Conservation (phyloP, 257 asterid genomes). For the Thymus mandschuricus region DNA sequence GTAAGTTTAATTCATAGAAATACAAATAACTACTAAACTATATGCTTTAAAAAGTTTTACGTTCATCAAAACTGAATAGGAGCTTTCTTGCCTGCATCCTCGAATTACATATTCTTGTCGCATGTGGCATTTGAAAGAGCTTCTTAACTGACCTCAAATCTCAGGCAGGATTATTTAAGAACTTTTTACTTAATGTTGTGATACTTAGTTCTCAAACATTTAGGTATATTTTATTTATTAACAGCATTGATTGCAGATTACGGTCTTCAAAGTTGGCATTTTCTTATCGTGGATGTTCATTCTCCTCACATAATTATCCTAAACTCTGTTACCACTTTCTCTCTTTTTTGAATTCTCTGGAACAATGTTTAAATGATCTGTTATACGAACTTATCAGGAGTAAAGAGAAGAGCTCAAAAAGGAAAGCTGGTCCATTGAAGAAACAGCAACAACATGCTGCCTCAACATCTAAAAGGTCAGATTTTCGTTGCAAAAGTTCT, state of each 20-base stretch:
- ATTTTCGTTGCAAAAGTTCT: conserved; percentile 20
- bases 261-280: not conserved
- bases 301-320: not conserved
- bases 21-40: not conserved
- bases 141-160: not conserved
- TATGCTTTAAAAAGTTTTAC: not conserved
- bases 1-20: conserved; percentile 44
- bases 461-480: conserved; percentile 46
- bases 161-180: not conserved
- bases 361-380: not conserved
- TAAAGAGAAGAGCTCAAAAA: conserved; percentile 36
- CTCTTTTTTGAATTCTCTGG: not conserved
- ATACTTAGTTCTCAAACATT: not conserved
- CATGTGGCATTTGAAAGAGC: not conserved
- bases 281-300: conserved; percentile 5
- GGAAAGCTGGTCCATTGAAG: conserved; percentile 28
- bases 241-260: not conserved
- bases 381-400: conserved; percentile 42
- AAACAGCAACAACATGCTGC: conserved; percentile 20
- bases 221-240: not conserved
- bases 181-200: not conserved
- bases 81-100: not conserved
- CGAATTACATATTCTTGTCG: not conserved
- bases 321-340: not conserved
- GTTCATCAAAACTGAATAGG: conserved; percentile 4